These are phyloP conservation scores for Cyclocybe cylindracea DNA, from an alignment of 768 basidiomycete genomes.

Conservation along the genomic window DNA sequence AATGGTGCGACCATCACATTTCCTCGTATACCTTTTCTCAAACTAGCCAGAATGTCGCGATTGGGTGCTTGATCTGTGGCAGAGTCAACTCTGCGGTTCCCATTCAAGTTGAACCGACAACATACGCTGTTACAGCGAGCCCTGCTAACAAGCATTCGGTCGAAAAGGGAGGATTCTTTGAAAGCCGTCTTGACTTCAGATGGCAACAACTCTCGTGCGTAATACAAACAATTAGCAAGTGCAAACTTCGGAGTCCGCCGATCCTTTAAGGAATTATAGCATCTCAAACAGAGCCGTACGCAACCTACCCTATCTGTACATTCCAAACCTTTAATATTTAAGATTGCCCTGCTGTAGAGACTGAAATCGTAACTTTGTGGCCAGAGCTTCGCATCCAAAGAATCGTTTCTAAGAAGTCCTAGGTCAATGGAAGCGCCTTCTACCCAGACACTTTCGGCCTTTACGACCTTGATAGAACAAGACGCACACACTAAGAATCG, in stretches of 20 bases:
- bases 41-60: not conserved
- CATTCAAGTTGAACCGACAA: constrained; percentile 4
- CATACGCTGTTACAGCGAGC: constrained; percentile 5
- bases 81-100: too few species aligned
- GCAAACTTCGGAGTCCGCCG: constrained; percentile 25
- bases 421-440: too few species aligned
- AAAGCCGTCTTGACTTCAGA: constrained; percentile 5
- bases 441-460: too few species aligned
- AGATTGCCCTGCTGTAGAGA: too few species aligned
- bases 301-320: too few species aligned
- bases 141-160: constrained; percentile 1
- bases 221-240: constrained; percentile 20
- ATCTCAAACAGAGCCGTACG: not conserved
- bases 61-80: too few species aligned
- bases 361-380: too few species aligned
- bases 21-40: constrained; percentile 10
- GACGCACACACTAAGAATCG: too few species aligned
- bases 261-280: not conserved
- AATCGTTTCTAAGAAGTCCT: too few species aligned
- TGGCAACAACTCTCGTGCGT: constrained; percentile 11
- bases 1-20: constrained; percentile 12
- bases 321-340: too few species aligned
- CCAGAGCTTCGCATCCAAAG: too few species aligned
- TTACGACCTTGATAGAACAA: too few species aligned
- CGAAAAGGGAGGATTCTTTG: not conserved